A percentile compares a stretch with the other conserved stretches of the same genome.
Conservation (phyloP, 495 filamentous ascomycete species). For the Tuber aestivum region DNA sequence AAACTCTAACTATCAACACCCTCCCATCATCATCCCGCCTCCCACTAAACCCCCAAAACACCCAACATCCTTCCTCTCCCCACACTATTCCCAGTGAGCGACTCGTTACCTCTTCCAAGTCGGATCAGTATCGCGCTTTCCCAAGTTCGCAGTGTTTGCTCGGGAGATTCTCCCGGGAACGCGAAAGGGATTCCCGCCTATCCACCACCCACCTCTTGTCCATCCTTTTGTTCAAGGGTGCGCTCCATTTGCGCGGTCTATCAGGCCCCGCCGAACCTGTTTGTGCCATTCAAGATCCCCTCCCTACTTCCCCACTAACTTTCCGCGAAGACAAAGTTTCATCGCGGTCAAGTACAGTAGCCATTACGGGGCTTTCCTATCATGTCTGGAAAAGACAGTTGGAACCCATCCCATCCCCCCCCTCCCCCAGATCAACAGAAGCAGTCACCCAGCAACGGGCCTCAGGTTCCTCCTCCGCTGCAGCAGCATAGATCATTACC, state of each 20-base stretch:
- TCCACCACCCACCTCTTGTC: neutral
- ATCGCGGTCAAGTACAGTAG: conserved; percentile 14
- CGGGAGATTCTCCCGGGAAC: conserved; percentile 12
- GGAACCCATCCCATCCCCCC: conserved; percentile 41
- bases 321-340: neutral
- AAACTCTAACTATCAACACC: neutral
- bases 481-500: conserved; percentile 31
- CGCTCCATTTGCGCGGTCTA: neutral
- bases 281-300: neutral
- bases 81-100: neutral
- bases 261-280: neutral
- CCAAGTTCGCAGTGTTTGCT: neutral
- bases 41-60: neutral
- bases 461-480: conserved; percentile 24
- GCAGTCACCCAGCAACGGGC: conserved; percentile 27
- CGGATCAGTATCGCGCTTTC: neutral
- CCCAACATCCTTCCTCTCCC: neutral
- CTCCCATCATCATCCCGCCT: conserved; percentile 4
- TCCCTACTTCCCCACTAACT: neutral
- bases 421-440: conserved; percentile 32
- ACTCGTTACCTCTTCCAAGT: neutral
- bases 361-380: conserved; percentile 13
- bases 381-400: conserved; percentile 43
- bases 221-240: neutral
- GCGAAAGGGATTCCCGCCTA: conserved; percentile 34